These are phyloP conservation scores for Zhuliangozyma blackwelliae DNA, from an alignment of 1,139 yeast genomes.

Conservation along the genomic window DNA sequence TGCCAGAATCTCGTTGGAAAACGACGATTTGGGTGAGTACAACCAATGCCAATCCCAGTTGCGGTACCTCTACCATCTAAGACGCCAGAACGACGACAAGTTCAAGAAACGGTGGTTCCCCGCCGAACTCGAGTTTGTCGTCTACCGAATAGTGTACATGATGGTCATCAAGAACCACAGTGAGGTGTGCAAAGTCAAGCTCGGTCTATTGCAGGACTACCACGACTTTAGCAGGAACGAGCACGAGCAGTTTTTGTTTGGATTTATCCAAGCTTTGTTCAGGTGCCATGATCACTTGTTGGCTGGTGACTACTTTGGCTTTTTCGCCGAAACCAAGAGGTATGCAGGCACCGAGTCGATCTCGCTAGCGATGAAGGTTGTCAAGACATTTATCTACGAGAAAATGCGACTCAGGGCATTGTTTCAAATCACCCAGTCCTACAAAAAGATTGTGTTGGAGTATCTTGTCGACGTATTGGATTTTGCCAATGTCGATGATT, in stretches of 20 bases:
- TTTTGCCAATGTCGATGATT: conserved; percentile 24
- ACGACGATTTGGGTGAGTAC: conserved; percentile 86
- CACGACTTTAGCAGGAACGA: conserved; percentile 16
- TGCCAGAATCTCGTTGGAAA: conserved; percentile 80
- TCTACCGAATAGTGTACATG: conserved; percentile 75
- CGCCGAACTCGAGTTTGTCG: conserved; percentile 56
- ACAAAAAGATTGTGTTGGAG: conserved; percentile 48
- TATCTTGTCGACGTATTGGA: conserved; percentile 47
- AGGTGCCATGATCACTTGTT: conserved; percentile 18
- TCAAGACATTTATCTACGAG: conserved; percentile 39
- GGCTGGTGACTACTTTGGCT: conserved; percentile 48
- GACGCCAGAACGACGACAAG: conserved; percentile 10
- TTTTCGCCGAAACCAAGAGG: conserved; percentile 41
- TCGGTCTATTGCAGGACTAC: conserved; percentile 12
- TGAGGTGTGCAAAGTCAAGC: conserved; percentile 39
- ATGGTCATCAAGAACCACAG: conserved; percentile 68
- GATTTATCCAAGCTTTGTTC: conserved; percentile 22
- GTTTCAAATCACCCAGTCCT: conserved; percentile 54
- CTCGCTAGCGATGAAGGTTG: conserved; percentile 23
- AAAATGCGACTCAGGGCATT: conserved; percentile 63
- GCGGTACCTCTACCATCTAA: conserved; percentile 50
- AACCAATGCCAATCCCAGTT: conserved; percentile 91
- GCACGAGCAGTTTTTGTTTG: conserved; percentile 16
- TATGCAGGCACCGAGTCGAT: conserved; percentile 15
- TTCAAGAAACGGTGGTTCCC: conserved; percentile 13